Evolutionary conservation across 2,329 filamentous ascomycete genomes (phyloP).

Genomic region (Xylariaceae sp.): DNA sequence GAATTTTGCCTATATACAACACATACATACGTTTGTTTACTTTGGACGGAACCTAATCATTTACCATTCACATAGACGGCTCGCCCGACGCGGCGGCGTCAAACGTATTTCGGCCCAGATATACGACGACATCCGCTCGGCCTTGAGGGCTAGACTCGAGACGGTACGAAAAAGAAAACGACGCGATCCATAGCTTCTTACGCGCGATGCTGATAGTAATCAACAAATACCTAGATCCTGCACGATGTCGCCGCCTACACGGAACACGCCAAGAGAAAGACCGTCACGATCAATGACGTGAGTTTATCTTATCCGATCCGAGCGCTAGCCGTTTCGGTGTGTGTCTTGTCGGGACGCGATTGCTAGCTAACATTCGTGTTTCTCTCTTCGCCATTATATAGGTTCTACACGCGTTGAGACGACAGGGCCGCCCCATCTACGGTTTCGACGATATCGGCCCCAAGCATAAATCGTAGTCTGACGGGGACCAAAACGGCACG

Average conservation of each 20-base stretch:
- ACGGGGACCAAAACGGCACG: neutral
- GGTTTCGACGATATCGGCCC: slow-evolving; percentile 53
- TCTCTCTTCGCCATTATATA: slow-evolving; percentile 40
- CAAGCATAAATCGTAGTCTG: neutral
- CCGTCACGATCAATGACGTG: slow-evolving; percentile 65
- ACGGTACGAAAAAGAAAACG: slow-evolving; percentile 42
- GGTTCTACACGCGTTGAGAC: slow-evolving; percentile 56
- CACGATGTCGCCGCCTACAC: slow-evolving; percentile 51
- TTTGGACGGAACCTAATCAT: slow-evolving; percentile 13
- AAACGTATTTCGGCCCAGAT: slow-evolving; percentile 69
- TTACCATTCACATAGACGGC: slow-evolving; percentile 50
- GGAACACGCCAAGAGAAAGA: slow-evolving; percentile 61
- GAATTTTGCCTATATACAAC: neutral
- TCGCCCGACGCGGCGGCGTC: slow-evolving; percentile 76
- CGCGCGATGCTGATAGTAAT: neutral
- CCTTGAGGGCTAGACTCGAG: slow-evolving; percentile 53
- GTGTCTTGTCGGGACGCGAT: neutral
- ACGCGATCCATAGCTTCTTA: slow-evolving; percentile 4
- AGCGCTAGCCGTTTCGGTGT: no score
- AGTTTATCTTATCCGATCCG: no score
- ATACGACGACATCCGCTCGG: slow-evolving; percentile 62
- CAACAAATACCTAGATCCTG: slow-evolving; percentile 52
- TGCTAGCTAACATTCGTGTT: slow-evolving; percentile 5
- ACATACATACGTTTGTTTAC: neutral
- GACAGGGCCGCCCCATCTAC: slow-evolving; percentile 57